phyloP scores from a whole-genome alignment of 305 asterid species.

The Caryopteris hybrid region DNA sequence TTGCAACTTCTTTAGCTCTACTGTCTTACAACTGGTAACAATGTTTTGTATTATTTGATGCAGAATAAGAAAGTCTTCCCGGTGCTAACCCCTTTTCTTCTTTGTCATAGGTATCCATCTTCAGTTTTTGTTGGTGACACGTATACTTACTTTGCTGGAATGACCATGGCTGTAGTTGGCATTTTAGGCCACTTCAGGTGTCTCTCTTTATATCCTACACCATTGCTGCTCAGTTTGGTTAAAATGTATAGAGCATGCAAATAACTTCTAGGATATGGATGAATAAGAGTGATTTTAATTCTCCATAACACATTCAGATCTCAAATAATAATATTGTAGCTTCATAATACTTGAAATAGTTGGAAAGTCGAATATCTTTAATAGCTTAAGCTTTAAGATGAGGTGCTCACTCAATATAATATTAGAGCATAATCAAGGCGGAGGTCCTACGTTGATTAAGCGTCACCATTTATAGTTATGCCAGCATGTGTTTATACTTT shows the following conservation, averaged over 20 bases:
- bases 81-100: constrained; percentile 15
- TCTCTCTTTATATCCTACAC: constrained; percentile 8
- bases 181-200: constrained; percentile 95
- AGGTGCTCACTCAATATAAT: no score
- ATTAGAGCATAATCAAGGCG: no score
- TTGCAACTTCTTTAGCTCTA: constrained; percentile 88
- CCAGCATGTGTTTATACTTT: neutral
- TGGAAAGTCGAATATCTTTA: no score
- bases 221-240: neutral
- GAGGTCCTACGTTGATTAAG: no score
- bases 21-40: constrained; percentile 86
- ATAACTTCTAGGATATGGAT: neutral
- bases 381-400: no score
- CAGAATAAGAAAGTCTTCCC: neutral
- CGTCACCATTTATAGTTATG: neutral
- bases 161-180: constrained; percentile 98
- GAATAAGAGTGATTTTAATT: no score
- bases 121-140: constrained; percentile 98
- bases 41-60: constrained; percentile 5
- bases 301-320: no score
- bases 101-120: constrained; percentile 72
- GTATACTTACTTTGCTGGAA: constrained; percentile 93
- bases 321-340: no score
- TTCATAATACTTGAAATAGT: no score
- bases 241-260: neutral